Conservation (phyloP, 2,329 filamentous ascomycete species). For the Verticillium isaacii region DNA sequence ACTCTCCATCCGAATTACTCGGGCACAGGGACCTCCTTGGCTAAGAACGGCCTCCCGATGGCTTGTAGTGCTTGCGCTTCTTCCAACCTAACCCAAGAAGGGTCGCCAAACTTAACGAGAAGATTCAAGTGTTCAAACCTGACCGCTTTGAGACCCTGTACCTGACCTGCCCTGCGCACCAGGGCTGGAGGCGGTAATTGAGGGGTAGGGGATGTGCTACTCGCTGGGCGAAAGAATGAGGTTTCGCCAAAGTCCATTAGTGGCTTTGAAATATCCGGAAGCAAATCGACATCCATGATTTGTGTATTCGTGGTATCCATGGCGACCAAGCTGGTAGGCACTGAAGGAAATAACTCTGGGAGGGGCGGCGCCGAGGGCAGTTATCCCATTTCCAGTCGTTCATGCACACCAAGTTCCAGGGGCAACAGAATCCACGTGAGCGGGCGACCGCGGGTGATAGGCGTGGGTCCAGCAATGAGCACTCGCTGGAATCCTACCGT, state of each 20-base stretch:
- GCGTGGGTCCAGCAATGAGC: too few species aligned
- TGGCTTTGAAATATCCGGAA: neutral
- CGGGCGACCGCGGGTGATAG: too few species aligned
- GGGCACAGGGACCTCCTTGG: slow-evolving; percentile 13
- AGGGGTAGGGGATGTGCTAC: neutral
- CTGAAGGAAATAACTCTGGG: too few species aligned
- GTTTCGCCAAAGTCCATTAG: neutral
- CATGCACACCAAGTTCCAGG: too few species aligned
- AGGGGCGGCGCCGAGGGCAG: too few species aligned
- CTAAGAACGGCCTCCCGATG: neutral
- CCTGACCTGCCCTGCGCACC: neutral
- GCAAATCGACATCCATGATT: neutral
- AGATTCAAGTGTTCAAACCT: slow-evolving; percentile 1
- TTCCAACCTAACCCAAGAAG: neutral
- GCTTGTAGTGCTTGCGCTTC: neutral
- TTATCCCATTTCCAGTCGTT: too few species aligned
- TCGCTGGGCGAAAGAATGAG: neutral
- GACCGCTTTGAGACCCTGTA: neutral
- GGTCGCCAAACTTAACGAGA: neutral
- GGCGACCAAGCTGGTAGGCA: too few species aligned
- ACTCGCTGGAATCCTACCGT: too few species aligned
- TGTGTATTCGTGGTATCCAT: neutral
- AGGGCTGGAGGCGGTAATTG: neutral
- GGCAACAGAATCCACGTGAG: too few species aligned
- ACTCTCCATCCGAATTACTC: slow-evolving; percentile 29